Base-by-base conservation (phyloP, 2,329 filamentous ascomycete species). In the Sarocladium brachiariae region DNA sequence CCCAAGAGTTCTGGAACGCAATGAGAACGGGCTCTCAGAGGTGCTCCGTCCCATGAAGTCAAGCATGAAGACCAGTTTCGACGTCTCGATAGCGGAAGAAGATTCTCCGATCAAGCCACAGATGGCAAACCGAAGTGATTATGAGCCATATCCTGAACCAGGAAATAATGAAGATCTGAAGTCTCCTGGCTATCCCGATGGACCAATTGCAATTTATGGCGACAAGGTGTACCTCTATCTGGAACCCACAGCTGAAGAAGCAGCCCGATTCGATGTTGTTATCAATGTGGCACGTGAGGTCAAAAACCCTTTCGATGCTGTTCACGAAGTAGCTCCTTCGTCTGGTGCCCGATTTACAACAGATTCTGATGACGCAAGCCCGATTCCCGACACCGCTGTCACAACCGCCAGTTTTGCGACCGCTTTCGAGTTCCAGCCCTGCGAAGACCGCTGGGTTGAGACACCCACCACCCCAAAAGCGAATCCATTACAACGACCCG, bases 201-300 rank as follows among this genome's bases (percentile, higher is more conserved):
- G 88, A 0, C 89, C 88, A 1, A 85, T 92, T 50, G 83, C 86
- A 57, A 91, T 95, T 48, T 91, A 92, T 57, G 83, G 82, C 50
- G 84, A 88, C 52, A 80, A 84, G 39, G 82, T 95, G 7, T 90
- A 83, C 61, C 75, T 93, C 1, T 95, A 91, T 60, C 73, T 88
- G 35, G 88, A 95, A 63, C 88, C 88, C 1, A 88, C 84, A 1
- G 83, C 83, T 0, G 84, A 90, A 35, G 86, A 91, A 63, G 87
- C 87, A 2, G 76, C 84, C 10, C 75, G 79, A 30, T 95, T 91
- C 56, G 89, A 93, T 58, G 84, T 92, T 2, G 82, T 95, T 16
- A 83, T 93, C 61, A 95, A 95, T 56, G 88, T 92, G 6, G 88
- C 88, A 1, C 83, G 85, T 52, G 88, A 95, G 66, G 88, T 93